Base-by-base conservation (phyloP, 1,139 yeast species). In the Groenewaldozyma auringiensis region DNA sequence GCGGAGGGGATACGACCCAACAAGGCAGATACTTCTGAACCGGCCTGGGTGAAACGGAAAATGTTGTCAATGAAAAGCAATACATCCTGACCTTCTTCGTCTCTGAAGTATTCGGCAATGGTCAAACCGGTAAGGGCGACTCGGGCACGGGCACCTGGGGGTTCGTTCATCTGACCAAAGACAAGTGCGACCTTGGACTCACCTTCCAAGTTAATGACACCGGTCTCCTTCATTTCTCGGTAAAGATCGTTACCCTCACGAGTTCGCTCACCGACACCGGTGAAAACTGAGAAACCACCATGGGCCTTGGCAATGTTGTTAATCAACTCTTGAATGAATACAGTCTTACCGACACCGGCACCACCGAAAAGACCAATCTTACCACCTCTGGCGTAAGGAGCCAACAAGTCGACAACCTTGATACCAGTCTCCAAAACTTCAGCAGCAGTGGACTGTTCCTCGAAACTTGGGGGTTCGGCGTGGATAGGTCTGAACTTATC, bases 321-420 rank as follows among this genome's bases (percentile, higher is more conserved):
- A 75, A 92, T 92, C 79, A 92, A 83, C 78, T 92, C 98, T 81
- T 92, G 98, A 76, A 92, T 92, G 76, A 92, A 92, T 58, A 92
- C 98, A 73, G 98, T 92, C 78, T 92, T 92, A 78, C 98, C 98
- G 87, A 92, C 98, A 89, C 98, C 98, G 74, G 98, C 98, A 89
- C 98, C 98, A 80, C 98, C 98, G 85, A 92, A 92, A 70, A 92
- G 83, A 82, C 98, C 98, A 86, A 92, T 92, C 83, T 92, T 92
- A 86, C 98, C 98, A 85, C 98, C 98, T 85, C 96, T 89, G 70
- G 98, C 98, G 79, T 92, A 92, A 63, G 98, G 98, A 62, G 98
- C 98, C 64, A 92, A 83, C 70, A 92, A 81, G 72, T 92, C 98
- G 76, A 92, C 98, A 73, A 92, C 98, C 83, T 92, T 92, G 71